A percentile compares a stretch with the other conserved stretches of the same genome.
Evolutionary conservation across 1,284 basidiomycete species (phyloP).

Genomic region (Fomes fomentarius): DNA sequence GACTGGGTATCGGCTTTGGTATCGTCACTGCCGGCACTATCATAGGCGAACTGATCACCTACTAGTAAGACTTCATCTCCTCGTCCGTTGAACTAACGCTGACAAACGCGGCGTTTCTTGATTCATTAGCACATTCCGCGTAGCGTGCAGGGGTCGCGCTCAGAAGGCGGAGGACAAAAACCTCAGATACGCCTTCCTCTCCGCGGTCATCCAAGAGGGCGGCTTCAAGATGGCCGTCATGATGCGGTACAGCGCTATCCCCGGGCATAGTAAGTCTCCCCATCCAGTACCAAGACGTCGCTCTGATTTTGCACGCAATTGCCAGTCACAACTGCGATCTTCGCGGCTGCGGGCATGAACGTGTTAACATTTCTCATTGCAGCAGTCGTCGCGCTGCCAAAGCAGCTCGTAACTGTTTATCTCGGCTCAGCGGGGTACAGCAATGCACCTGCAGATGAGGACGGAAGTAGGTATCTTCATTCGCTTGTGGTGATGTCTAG

Average conservation of each 20-base stretch:
- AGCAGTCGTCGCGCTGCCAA: slow-evolving; percentile 78
- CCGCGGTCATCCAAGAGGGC: slow-evolving; percentile 76
- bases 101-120: too few species aligned
- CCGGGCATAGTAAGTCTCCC: slow-evolving; percentile 64
- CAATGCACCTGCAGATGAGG: slow-evolving; percentile 19
- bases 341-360: slow-evolving; percentile 79
- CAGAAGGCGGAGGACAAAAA: slow-evolving; percentile 73
- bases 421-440: slow-evolving; percentile 61
- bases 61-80: slow-evolving; percentile 47
- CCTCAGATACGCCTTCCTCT: slow-evolving; percentile 76
- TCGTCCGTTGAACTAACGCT: too few species aligned
- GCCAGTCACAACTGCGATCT: slow-evolving; percentile 75
- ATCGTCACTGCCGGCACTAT: slow-evolving; percentile 71
- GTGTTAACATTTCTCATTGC: slow-evolving; percentile 72
- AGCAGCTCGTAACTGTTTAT: slow-evolving; percentile 76
- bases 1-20: slow-evolving; percentile 65
- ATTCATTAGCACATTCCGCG: too few species aligned
- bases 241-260: slow-evolving; percentile 76
- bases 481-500: too few species aligned
- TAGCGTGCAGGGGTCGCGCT: slow-evolving; percentile 62
- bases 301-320: not conserved
- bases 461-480: not conserved
- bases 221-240: slow-evolving; percentile 78
- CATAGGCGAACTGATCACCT: slow-evolving; percentile 70
- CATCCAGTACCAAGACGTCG: too few species aligned